Percentiles rank a stretch among this genome's conserved stretches.
phyloP scores from a whole-genome alignment of 2,329 filamentous ascomycete species.

The Penicillium nordicum region DNA sequence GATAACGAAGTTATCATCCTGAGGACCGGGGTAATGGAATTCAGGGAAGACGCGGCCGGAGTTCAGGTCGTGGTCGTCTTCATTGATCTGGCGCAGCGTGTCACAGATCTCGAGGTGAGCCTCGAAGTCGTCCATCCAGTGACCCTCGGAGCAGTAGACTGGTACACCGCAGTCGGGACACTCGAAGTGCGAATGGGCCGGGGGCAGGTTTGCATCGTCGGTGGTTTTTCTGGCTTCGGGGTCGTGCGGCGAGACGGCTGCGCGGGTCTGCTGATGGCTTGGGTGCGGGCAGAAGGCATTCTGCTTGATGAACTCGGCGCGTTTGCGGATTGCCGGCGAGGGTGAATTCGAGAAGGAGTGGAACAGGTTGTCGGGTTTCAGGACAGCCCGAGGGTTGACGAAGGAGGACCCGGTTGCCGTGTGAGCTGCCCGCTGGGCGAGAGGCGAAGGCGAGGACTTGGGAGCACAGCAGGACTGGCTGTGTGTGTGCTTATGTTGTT shows the following conservation, averaged over 20 bases:
- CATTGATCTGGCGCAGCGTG: slow-evolving; percentile 85
- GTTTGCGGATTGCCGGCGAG: slow-evolving; percentile 77
- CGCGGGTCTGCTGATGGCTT: slow-evolving; percentile 71
- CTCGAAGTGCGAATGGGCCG: slow-evolving; percentile 85
- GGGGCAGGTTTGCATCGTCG: slow-evolving; percentile 51
- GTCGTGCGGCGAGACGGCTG: slow-evolving; percentile 63
- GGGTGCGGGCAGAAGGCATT: slow-evolving; percentile 93
- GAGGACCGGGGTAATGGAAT: slow-evolving; percentile 82
- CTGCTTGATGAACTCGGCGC: slow-evolving; percentile 86
- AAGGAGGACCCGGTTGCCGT: slow-evolving; percentile 21
- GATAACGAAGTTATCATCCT: slow-evolving; percentile 86
- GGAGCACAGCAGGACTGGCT: slow-evolving; percentile 5
- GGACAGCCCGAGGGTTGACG: slow-evolving; percentile 40
- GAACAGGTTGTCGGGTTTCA: slow-evolving; percentile 80
- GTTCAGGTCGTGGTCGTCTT: slow-evolving; percentile 92
- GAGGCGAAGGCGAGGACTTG: slow-evolving; percentile 14
- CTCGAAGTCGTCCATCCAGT: slow-evolving; percentile 96
- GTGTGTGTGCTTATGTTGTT: slow-evolving; percentile 16
- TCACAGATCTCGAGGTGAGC: slow-evolving; percentile 90
- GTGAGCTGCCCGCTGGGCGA: slow-evolving; percentile 28
- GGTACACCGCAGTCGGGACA: slow-evolving; percentile 95
- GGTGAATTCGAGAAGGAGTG: slow-evolving; percentile 88
- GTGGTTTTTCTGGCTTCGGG: slow-evolving; percentile 58
- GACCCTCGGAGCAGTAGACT: slow-evolving; percentile 87
- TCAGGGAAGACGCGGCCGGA: slow-evolving; percentile 91